Evolutionary conservation across 2,329 filamentous ascomycete species (phyloP).

Genomic region (Magnaporthales sp.): DNA sequence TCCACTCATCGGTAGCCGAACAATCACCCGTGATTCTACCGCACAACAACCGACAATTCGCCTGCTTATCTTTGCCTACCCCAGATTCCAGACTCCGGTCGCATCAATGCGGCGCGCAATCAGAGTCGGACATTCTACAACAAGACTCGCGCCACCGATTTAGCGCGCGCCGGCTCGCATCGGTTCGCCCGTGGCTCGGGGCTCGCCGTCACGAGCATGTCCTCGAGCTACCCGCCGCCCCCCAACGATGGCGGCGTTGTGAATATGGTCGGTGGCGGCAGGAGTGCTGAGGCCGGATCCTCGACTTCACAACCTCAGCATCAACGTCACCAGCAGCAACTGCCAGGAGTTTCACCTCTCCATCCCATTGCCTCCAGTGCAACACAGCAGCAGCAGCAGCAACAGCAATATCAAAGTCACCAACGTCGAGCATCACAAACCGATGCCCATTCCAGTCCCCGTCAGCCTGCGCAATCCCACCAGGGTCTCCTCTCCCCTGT

Average conservation of each 20-base stretch:
- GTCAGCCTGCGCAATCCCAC: not conserved
- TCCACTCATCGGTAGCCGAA: not conserved
- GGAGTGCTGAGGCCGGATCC: not conserved
- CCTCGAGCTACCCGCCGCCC: conserved; percentile 3
- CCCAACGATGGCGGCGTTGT: not conserved
- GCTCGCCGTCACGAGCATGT: not conserved
- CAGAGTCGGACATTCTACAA: not conserved
- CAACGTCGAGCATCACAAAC: not conserved
- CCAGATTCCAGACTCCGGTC: not conserved
- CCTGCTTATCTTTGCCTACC: not conserved
- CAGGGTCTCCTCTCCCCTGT: not conserved
- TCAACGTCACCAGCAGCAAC: not conserved
- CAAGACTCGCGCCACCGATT: not conserved
- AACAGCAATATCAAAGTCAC: not conserved
- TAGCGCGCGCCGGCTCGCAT: not conserved
- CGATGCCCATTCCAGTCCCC: not conserved
- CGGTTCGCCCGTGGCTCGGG: not conserved
- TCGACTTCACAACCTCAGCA: not conserved
- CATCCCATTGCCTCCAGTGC: not conserved
- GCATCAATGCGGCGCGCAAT: not conserved
- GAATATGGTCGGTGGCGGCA: not conserved
- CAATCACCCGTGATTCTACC: conserved; percentile 5
- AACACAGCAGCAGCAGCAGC: not conserved
- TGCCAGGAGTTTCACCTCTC: not conserved
- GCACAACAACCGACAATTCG: conserved; percentile 5